Conservation (phyloP, 2,329 filamentous ascomycete genomes). For the Ophiostoma triangulosporum region DNA sequence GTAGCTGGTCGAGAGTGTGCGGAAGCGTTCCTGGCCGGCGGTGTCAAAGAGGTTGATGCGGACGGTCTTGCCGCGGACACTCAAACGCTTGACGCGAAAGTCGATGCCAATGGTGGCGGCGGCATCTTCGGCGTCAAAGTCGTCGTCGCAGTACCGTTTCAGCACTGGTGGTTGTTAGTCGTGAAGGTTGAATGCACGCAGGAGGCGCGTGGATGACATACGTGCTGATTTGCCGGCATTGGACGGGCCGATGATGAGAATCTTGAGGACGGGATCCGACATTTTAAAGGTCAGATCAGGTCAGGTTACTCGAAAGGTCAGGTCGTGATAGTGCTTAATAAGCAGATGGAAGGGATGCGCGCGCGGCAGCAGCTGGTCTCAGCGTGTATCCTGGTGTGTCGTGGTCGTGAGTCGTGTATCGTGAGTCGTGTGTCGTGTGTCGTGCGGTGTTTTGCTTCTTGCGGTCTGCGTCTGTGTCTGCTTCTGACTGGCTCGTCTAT, state of each 20-base stretch:
- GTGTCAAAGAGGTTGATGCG: constrained; percentile 40
- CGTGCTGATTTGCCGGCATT: constrained; percentile 42
- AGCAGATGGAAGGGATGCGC: no score
- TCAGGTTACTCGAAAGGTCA: no score
- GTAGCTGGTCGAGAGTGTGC: constrained; percentile 35
- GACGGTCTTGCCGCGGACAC: constrained; percentile 37
- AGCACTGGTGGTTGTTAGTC: constrained; percentile 27
- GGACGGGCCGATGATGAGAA: constrained; percentile 41
- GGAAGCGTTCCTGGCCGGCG: constrained; percentile 35
- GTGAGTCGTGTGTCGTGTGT: no score
- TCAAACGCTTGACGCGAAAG: constrained; percentile 42
- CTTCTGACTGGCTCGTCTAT: no score
- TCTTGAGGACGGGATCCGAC: constrained; percentile 35
- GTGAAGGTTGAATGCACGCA: not conserved
- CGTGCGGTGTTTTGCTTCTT: no score
- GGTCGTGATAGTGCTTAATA: no score
- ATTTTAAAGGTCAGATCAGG: constrained; percentile 1
- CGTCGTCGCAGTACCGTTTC: constrained; percentile 41
- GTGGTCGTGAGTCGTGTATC: no score
- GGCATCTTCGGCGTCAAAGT: constrained; percentile 40
- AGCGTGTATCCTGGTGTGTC: no score
- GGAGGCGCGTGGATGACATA: constrained; percentile 20
- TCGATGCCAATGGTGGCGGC: constrained; percentile 45
- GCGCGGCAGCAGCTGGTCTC: no score
- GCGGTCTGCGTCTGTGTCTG: no score